Conservation (phyloP, 805 yeast genomes). For the Aciculoconidium aculeatum region DNA sequence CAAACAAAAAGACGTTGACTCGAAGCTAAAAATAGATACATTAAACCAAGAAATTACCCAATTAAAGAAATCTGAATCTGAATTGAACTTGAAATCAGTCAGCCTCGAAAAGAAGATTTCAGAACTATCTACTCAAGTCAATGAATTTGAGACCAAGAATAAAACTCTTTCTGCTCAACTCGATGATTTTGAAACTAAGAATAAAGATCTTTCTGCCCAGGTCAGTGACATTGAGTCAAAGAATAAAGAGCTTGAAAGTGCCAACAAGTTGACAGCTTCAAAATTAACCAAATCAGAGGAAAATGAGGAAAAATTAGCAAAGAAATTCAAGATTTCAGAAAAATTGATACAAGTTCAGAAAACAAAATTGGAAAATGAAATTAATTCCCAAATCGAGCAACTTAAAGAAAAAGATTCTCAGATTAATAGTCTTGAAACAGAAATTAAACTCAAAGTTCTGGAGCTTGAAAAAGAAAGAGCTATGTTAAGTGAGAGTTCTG, state of each 20-base stretch:
- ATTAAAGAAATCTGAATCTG: too few species aligned
- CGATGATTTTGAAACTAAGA: too few species aligned
- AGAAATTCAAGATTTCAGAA: constrained; percentile 7
- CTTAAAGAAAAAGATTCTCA: constrained; percentile 21
- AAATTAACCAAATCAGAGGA: background rate
- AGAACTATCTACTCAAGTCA: too few species aligned
- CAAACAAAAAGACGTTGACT: too few species aligned
- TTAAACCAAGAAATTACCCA: too few species aligned
- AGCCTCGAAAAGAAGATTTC: too few species aligned
- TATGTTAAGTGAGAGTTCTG: constrained; percentile 44
- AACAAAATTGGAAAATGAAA: constrained; percentile 14
- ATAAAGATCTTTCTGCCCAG: too few species aligned
- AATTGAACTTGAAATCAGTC: too few species aligned
- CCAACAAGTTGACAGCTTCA: background rate
- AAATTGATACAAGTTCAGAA: constrained; percentile 9
- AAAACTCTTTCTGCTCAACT: too few species aligned
- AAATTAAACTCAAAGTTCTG: constrained; percentile 29
- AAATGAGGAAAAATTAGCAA: constrained; percentile 1
- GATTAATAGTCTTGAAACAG: constrained; percentile 21
- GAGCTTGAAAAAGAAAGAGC: constrained; percentile 50
- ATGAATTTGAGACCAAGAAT: too few species aligned
- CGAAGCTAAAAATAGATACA: too few species aligned
- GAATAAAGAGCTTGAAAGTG: constrained; percentile 1
- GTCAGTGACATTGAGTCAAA: background rate
- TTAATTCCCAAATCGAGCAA: constrained; percentile 11